phyloP scores from a whole-genome alignment of 192 early-diverging fungal genomes.

The Neocallimastix lanati region DNA sequence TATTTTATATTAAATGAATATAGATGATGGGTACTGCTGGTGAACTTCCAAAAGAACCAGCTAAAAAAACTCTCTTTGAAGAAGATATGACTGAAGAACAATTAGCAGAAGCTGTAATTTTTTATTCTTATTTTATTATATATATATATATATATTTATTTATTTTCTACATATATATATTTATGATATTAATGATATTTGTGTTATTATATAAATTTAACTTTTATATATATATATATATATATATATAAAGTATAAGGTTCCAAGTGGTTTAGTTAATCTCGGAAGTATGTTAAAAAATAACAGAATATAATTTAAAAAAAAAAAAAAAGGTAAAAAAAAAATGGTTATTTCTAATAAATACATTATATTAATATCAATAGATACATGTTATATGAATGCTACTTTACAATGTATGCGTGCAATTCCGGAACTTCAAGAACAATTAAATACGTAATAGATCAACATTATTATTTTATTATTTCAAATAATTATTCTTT shows the following conservation, averaged over 20 bases:
- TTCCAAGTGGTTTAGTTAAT: slow-evolving; percentile 79
- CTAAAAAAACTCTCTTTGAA: slow-evolving; percentile 49
- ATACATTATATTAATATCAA: slow-evolving; percentile 8
- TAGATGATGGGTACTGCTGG: slow-evolving; percentile 94
- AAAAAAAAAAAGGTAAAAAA: no score
- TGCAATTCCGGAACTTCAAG: slow-evolving; percentile 62
- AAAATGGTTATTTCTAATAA: no score
- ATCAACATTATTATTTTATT: no score
- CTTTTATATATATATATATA: background rate
- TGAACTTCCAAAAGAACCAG: slow-evolving; percentile 73
- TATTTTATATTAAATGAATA: background rate
- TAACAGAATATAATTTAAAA: no score
- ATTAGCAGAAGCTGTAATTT: slow-evolving; percentile 54
- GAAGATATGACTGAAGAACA: slow-evolving; percentile 87
- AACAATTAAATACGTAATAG: slow-evolving; percentile 23
- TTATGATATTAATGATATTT: no score
- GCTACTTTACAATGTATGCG: slow-evolving; percentile 86
- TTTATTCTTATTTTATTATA: background rate
- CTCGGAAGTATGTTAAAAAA: slow-evolving; percentile 2
- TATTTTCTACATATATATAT: no score
- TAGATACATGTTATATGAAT: slow-evolving; percentile 30
- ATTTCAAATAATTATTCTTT: no score
- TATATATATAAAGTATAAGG: slow-evolving; percentile 40
- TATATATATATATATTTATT: background rate
- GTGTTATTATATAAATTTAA: no score